Conservation (phyloP, 2,329 filamentous ascomycete genomes). For the Moelleriella libera region DNA sequence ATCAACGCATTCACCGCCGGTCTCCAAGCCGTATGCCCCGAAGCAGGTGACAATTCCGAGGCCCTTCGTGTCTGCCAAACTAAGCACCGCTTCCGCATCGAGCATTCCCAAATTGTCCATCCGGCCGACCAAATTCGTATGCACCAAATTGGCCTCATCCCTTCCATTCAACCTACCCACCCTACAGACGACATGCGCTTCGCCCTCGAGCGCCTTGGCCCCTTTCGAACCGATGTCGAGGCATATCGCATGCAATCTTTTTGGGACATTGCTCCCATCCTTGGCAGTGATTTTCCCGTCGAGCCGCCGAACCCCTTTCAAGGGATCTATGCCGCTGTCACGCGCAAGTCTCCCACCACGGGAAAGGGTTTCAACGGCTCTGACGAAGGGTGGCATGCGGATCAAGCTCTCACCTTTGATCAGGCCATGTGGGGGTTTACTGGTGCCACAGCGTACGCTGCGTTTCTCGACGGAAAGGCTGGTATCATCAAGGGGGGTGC, state of each 20-base stretch:
- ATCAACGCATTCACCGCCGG: constrained; percentile 47
- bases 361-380: constrained; percentile 33
- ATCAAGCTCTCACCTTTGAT: constrained; percentile 43
- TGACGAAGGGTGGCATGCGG: constrained; percentile 39
- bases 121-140: constrained; percentile 49
- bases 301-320: constrained; percentile 54
- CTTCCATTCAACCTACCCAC: constrained; percentile 58
- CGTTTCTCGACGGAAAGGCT: constrained; percentile 42
- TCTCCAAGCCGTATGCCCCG: constrained; percentile 37
- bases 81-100: constrained; percentile 49
- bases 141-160: constrained; percentile 43
- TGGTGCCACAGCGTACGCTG: constrained; percentile 40
- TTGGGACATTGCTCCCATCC: constrained; percentile 35
- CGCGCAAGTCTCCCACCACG: constrained; percentile 43
- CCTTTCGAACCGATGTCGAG: constrained; percentile 33
- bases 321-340: constrained; percentile 54
- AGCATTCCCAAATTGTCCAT: constrained; percentile 58
- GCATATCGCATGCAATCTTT: constrained; percentile 56
- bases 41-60: constrained; percentile 9
- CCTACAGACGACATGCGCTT: constrained; percentile 60
- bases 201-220: constrained; percentile 44
- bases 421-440: constrained; percentile 52
- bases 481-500: constrained; percentile 46
- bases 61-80: constrained; percentile 35
- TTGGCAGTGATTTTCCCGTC: constrained; percentile 60